These are phyloP conservation scores for Pleodorina starrii DNA, from an alignment of 139 green algal genomes.

Conservation along the genomic window DNA sequence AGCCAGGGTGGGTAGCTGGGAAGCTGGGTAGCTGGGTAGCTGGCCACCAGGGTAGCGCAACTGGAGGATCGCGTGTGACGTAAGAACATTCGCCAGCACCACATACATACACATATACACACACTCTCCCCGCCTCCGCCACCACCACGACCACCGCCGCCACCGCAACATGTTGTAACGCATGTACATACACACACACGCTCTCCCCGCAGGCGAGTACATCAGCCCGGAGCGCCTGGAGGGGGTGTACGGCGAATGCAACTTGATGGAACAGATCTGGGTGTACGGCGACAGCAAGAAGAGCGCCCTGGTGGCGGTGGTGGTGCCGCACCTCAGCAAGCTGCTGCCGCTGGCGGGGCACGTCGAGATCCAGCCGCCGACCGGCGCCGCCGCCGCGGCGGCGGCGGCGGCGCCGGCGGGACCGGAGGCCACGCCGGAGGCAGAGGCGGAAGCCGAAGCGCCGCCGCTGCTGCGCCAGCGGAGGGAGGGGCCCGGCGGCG, in stretches of 20 bases:
- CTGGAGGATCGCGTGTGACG: too few species aligned
- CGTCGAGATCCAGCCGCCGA: neutral
- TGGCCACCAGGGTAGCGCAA: too few species aligned
- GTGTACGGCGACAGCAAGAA: constrained; percentile 87
- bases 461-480: neutral
- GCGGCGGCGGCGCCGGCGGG: neutral
- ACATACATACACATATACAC: too few species aligned
- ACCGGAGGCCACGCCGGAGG: neutral
- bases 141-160: too few species aligned
- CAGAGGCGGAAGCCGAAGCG: neutral
- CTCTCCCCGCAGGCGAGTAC: constrained; percentile 71
- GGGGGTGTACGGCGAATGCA: constrained; percentile 75
- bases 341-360: constrained; percentile 65
- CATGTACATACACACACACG: too few species aligned
- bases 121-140: too few species aligned
- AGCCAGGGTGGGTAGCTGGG: constrained; percentile 82
- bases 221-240: constrained; percentile 92
- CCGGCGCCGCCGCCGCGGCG: neutral
- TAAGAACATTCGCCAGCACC: too few species aligned
- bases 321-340: constrained; percentile 81
- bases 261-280: constrained; percentile 86
- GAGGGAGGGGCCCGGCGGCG: neutral
- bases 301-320: constrained; percentile 86
- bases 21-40: too few species aligned
- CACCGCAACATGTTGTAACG: too few species aligned